Conservation (phyloP, 2,329 filamentous ascomycete genomes). For the Colletotrichum musicola region DNA sequence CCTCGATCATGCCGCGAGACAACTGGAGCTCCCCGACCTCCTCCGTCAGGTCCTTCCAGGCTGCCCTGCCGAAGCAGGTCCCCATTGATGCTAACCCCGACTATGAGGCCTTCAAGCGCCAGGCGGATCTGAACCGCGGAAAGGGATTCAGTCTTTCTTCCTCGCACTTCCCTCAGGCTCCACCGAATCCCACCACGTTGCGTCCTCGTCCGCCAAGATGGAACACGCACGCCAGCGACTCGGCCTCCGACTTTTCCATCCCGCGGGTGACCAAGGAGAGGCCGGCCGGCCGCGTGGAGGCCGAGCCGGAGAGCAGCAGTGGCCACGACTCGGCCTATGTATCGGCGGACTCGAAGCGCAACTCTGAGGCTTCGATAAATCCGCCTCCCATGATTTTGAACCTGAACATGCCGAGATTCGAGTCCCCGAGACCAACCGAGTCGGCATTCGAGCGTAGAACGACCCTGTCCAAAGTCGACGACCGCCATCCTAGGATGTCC, state of each 20-base stretch:
- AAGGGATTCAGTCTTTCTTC: slow-evolving; percentile 62
- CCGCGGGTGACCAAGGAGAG: slow-evolving; percentile 26
- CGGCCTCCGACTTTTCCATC: slow-evolving; percentile 48
- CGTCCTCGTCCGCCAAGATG: slow-evolving; percentile 61
- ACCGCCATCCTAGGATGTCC: slow-evolving; percentile 67
- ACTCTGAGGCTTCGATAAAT: slow-evolving; percentile 61
- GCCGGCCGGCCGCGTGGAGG: slow-evolving; percentile 53
- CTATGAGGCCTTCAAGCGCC: slow-evolving; percentile 83
- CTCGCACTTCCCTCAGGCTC: slow-evolving; percentile 58
- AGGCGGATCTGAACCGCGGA: slow-evolving; percentile 74
- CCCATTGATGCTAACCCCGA: slow-evolving; percentile 82
- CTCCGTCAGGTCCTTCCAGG: slow-evolving; percentile 77
- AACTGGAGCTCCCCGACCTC: slow-evolving; percentile 83
- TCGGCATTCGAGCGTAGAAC: slow-evolving; percentile 51
- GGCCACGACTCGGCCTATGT: slow-evolving; percentile 67
- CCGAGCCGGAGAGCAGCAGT: slow-evolving; percentile 55
- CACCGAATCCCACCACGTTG: slow-evolving; percentile 45
- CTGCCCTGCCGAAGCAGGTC: slow-evolving; percentile 76
- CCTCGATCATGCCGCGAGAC: slow-evolving; percentile 72
- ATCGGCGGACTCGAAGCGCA: slow-evolving; percentile 67
- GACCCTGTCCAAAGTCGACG: slow-evolving; percentile 58
- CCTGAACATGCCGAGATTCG: slow-evolving; percentile 58
- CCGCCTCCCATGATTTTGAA: slow-evolving; percentile 48
- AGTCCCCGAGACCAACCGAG: slow-evolving; percentile 50
- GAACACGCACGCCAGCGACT: slow-evolving; percentile 62